Percentiles rank a stretch among this genome's conserved stretches.
Conservation (phyloP, 768 basidiomycete genomes). For the Lactarius psammicola region DNA sequence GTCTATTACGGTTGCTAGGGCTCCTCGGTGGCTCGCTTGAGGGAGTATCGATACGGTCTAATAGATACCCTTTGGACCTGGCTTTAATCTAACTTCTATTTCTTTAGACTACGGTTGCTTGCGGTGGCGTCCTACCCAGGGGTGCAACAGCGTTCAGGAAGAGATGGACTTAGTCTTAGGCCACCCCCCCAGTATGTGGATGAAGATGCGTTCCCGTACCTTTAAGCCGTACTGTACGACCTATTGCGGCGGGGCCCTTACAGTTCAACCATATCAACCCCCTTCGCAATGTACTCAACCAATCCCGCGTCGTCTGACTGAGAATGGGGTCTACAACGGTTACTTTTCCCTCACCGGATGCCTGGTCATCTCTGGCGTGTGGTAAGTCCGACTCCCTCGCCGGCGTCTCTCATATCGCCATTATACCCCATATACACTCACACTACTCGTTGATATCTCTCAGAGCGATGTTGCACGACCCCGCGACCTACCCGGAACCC, state of each 20-base stretch:
- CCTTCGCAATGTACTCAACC: not conserved
- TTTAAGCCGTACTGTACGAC: slow-evolving; percentile 21
- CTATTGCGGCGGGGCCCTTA: slow-evolving; percentile 21
- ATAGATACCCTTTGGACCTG: not conserved
- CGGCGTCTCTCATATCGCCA: not conserved
- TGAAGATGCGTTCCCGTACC: slow-evolving; percentile 15
- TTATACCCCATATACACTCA: no score
- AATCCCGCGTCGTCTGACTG: slow-evolving; percentile 9
- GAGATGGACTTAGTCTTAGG: slow-evolving; percentile 33
- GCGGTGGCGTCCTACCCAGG: slow-evolving; percentile 36
- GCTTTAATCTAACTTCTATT: not conserved
- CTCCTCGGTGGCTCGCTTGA: not conserved
- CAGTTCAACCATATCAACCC: not conserved
- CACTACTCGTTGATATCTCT: no score
- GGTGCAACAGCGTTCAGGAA: slow-evolving; percentile 34
- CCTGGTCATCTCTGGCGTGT: slow-evolving; percentile 5
- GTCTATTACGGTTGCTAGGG: not conserved
- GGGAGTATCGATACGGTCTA: slow-evolving; percentile 18
- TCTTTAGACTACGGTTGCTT: slow-evolving; percentile 29
- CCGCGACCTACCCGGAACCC: slow-evolving; percentile 7
- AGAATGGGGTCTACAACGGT: slow-evolving; percentile 16
- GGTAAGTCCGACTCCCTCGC: not conserved
- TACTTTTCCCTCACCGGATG: slow-evolving; percentile 15
- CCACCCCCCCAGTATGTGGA: slow-evolving; percentile 14
- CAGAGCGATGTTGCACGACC: slow-evolving; percentile 12